These are phyloP conservation scores for Cyclostephanos tholiformis DNA, from an alignment of 108 stramenopile species.

Conservation along the genomic window DNA sequence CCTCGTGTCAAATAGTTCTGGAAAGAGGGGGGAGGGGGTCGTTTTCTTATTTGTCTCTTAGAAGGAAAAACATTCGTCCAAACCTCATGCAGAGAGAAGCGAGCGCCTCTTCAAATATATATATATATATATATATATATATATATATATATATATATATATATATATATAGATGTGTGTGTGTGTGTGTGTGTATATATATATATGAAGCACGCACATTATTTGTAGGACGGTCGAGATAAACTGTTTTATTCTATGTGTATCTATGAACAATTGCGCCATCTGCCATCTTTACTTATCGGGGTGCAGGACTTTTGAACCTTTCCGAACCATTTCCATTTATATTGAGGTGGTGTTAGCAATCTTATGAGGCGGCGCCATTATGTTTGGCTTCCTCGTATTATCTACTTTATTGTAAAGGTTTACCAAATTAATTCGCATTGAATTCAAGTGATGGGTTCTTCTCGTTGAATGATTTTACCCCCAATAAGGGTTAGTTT, in stretches of 20 bases:
- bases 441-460: neutral
- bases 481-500: neutral
- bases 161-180: too few species aligned
- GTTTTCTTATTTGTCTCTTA: slow-evolving; percentile 1
- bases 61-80: neutral
- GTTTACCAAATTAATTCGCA: too few species aligned
- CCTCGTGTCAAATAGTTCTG: neutral
- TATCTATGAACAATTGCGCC: neutral
- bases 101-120: neutral
- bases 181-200: too few species aligned
- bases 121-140: too few species aligned
- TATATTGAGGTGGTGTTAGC: too few species aligned
- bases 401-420: too few species aligned
- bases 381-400: too few species aligned
- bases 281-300: too few species aligned
- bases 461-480: neutral
- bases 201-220: neutral
- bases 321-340: too few species aligned
- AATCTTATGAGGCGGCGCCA: too few species aligned
- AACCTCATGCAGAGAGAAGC: neutral
- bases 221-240: neutral
- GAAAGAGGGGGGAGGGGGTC: neutral
- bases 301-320: too few species aligned
- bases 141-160: too few species aligned
- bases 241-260: neutral